Percentiles rank a stretch among this genome's conserved stretches.
These are phyloP conservation scores for Penicillium salamii DNA, from an alignment of 495 filamentous ascomycete genomes.

Conservation along the genomic window DNA sequence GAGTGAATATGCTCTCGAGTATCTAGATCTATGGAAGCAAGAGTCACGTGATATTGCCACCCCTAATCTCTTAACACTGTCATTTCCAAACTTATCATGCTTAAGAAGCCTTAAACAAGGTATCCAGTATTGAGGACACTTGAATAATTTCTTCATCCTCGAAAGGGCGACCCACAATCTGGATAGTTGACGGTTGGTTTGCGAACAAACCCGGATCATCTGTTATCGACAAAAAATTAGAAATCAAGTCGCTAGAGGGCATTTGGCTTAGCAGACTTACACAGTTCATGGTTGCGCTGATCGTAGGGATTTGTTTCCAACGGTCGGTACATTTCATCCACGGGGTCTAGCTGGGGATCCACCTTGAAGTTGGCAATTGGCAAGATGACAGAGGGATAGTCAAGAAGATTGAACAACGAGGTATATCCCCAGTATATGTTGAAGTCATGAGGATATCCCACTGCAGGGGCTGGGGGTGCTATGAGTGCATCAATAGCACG, in stretches of 20 bases:
- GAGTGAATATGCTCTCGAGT: no score
- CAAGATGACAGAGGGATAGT: background rate
- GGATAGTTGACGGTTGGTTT: constrained; percentile 7
- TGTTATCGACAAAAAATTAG: background rate
- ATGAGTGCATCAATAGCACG: background rate
- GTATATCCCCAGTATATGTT: background rate
- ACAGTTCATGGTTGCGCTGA: constrained; percentile 5
- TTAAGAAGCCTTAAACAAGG: background rate
- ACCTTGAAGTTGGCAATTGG: constrained; percentile 6
- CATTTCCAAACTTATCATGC: background rate
- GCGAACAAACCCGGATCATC: constrained; percentile 4
- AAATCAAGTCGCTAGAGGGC: background rate
- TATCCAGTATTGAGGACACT: background rate
- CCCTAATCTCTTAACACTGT: no score
- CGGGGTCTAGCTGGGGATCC: background rate
- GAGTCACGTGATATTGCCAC: no score
- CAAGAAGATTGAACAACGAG: background rate
- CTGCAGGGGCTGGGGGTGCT: background rate
- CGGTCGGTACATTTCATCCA: constrained; percentile 3
- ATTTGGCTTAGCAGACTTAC: background rate
- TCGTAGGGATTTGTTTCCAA: constrained; percentile 6
- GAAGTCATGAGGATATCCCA: background rate
- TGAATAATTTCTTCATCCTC: constrained; percentile 7
- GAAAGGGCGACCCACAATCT: constrained; percentile 9
- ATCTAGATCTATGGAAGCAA: no score